phyloP scores from a whole-genome alignment of 345 rosid species.

The Salix caprea region DNA sequence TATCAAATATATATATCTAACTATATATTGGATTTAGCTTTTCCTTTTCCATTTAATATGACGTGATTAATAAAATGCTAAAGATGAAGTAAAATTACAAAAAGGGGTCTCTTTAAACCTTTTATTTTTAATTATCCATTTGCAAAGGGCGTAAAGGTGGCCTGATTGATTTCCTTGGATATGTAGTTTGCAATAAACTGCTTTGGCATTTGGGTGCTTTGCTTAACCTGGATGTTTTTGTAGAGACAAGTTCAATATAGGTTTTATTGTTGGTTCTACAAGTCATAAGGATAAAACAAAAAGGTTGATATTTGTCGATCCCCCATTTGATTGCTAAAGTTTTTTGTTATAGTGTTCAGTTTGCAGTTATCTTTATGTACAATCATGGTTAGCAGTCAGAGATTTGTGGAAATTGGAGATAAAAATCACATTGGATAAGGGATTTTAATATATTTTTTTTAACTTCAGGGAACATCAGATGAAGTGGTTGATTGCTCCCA shows the following conservation, averaged over 20 bases:
- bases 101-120: no score
- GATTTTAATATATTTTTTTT: not conserved
- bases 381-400: not conserved
- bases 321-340: not conserved
- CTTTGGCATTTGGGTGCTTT: no score
- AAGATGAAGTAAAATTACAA: no score
- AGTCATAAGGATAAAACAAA: not conserved
- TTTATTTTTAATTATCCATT: no score
- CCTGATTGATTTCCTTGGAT: no score
- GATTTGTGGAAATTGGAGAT: conserved; percentile 4
- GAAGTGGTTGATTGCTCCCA: conserved; percentile 88
- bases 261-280: not conserved
- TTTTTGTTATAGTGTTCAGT: not conserved
- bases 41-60: no score
- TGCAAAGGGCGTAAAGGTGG: no score
- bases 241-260: not conserved
- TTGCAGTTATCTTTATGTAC: not conserved
- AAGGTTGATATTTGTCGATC: not conserved
- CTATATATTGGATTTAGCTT: no score
- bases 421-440: not conserved
- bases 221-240: no score
- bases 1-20: no score
- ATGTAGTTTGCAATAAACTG: no score
- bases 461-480: conserved; percentile 69
- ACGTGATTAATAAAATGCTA: no score